These are phyloP conservation scores for Sporodiniella umbellata DNA, from an alignment of 371 early-diverging fungal genomes.

Conservation along the genomic window DNA sequence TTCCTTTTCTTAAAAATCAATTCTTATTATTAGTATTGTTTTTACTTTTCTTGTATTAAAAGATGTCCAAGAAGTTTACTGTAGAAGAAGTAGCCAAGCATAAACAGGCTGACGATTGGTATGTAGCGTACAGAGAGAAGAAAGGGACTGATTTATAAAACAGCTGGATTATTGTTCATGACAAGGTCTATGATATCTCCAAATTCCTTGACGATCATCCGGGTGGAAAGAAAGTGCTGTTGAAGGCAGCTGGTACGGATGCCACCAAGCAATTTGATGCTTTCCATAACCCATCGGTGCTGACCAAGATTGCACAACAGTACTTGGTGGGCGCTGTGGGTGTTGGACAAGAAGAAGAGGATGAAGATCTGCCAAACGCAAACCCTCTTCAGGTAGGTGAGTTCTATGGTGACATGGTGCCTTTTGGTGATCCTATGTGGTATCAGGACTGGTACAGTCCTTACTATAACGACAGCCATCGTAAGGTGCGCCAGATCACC, in stretches of 20 bases:
- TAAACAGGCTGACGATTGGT: conserved; percentile 67
- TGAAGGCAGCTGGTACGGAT: conserved; percentile 84
- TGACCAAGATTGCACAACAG: conserved; percentile 16
- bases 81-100: conserved; percentile 79
- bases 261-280: conserved; percentile 87
- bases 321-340: conserved; percentile 14
- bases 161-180: conserved; percentile 89
- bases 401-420: conserved; percentile 40
- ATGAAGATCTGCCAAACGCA: conserved; percentile 8
- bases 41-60: not conserved
- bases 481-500: conserved; percentile 43
- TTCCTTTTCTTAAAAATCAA: not conserved
- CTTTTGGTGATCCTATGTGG: conserved; percentile 71
- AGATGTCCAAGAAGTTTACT: conserved; percentile 46
- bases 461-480: conserved; percentile 59
- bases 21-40: no score
- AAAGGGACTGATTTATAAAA: not conserved
- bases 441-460: conserved; percentile 53
- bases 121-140: no score
- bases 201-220: conserved; percentile 78
- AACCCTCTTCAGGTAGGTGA: conserved; percentile 19
- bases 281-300: conserved; percentile 68
- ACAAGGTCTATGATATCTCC: conserved; percentile 76
- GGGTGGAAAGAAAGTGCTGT: conserved; percentile 65
- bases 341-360: conserved; percentile 5